Evolutionary conservation across 2,329 filamentous ascomycete species (phyloP).

Genomic region (Akanthomyces muscarius): DNA sequence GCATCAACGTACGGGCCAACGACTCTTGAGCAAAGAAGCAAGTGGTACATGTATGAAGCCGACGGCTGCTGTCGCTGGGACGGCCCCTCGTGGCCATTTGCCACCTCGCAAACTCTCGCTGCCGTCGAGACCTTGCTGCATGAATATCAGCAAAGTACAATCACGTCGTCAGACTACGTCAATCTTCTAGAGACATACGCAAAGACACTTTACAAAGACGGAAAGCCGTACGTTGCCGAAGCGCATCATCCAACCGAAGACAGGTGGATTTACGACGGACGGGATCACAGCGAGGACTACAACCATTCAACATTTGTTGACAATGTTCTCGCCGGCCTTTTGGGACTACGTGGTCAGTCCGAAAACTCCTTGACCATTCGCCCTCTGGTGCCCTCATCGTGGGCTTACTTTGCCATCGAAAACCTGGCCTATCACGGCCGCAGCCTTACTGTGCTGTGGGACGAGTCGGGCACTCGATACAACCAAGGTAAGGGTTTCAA

Average conservation of each 20-base stretch:
- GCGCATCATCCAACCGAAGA: conserved; percentile 36
- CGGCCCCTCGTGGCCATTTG: conserved; percentile 44
- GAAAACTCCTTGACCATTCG: conserved; percentile 36
- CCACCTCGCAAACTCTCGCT: conserved; percentile 37
- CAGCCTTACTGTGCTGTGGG: conserved; percentile 38
- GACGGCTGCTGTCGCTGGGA: conserved; percentile 38
- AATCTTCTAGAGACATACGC: conserved; percentile 37
- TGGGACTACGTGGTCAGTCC: conserved; percentile 37
- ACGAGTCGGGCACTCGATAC: conserved; percentile 36
- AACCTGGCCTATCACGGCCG: conserved; percentile 41
- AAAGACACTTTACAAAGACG: conserved; percentile 33
- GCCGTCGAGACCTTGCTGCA: conserved; percentile 34
- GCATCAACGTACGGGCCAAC: conserved; percentile 37
- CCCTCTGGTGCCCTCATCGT: conserved; percentile 35
- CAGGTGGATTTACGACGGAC: conserved; percentile 23
- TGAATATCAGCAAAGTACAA: conserved; percentile 27
- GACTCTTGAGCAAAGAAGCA: conserved; percentile 38
- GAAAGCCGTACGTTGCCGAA: conserved; percentile 41
- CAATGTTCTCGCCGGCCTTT: conserved; percentile 40
- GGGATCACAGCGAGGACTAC: conserved; percentile 35
- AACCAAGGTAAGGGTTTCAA: conserved; percentile 31
- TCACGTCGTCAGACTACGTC: conserved; percentile 36
- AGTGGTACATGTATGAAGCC: conserved; percentile 32
- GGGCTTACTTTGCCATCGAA: conserved; percentile 40
- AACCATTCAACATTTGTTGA: conserved; percentile 43